phyloP scores from a whole-genome alignment of 495 filamentous ascomycete species.

The Talaromyces stipitatus region DNA sequence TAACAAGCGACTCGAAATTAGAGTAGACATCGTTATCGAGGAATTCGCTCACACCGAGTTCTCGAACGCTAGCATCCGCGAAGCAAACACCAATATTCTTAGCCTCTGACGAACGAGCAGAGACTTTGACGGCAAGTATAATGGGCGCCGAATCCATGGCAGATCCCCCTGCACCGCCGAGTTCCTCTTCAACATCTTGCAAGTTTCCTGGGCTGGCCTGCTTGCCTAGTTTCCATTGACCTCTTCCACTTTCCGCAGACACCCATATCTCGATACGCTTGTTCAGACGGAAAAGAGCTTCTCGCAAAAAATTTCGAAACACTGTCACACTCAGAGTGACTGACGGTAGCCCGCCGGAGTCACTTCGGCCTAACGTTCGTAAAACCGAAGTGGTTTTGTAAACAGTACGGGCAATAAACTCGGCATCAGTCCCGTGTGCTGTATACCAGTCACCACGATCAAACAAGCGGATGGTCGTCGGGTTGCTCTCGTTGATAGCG shows the following conservation, averaged over 20 bases:
- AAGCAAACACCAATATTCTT: conserved; percentile 92
- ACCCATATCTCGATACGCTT: conserved; percentile 90
- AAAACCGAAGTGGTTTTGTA: conserved; percentile 98
- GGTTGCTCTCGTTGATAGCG: conserved; percentile 43
- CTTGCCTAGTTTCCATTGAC: conserved; percentile 86
- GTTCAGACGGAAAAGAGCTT: conserved; percentile 83
- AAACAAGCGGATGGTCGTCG: conserved; percentile 72
- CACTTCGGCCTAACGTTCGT: conserved; percentile 75
- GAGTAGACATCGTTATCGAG: conserved; percentile 97
- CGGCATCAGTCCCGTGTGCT: conserved; percentile 84
- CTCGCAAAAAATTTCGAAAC: conserved; percentile 90
- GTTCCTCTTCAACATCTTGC: conserved; percentile 94
- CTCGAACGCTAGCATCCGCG: conserved; percentile 92
- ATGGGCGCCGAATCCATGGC: conserved; percentile 84
- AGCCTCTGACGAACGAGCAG: conserved; percentile 75
- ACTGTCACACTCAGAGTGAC: conserved; percentile 92
- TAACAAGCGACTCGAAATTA: conserved; percentile 93
- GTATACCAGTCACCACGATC: conserved; percentile 94
- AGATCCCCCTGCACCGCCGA: conserved; percentile 50
- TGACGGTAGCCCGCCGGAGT: conserved; percentile 76
- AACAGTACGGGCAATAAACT: conserved; percentile 87
- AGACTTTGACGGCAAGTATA: conserved; percentile 89
- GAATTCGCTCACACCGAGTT: conserved; percentile 95
- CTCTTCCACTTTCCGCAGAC: conserved; percentile 53
- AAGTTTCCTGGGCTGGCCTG: conserved; percentile 92